These are phyloP conservation scores for Lactuca saligna DNA, from an alignment of 129 eudicot species.

Conservation along the genomic window DNA sequence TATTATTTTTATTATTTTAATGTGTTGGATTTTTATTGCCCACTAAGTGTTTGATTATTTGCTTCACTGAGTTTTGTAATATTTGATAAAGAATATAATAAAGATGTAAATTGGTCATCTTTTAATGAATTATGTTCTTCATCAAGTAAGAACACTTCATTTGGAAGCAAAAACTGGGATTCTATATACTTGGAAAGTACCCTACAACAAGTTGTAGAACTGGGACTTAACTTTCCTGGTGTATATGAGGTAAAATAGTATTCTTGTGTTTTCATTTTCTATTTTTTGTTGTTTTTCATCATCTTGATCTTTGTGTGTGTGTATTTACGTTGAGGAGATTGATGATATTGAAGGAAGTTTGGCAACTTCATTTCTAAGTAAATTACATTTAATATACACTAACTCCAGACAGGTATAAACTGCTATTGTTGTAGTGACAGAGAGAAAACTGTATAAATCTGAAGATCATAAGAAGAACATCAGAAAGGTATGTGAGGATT, in stretches of 20 bases:
- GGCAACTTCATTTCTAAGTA: constrained; percentile 52
- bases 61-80: too few relatives aligned
- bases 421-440: constrained; percentile 78
- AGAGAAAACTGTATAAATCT: constrained; percentile 58
- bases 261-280: background rate
- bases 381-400: too few relatives aligned
- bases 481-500: constrained; percentile 57
- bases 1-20: too few relatives aligned
- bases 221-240: constrained; percentile 93
- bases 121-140: constrained; percentile 75
- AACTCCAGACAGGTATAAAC: too few relatives aligned
- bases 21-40: too few relatives aligned
- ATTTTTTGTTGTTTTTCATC: background rate
- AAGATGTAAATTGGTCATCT: constrained; percentile 68
- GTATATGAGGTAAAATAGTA: constrained; percentile 72
- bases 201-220: constrained; percentile 89
- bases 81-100: constrained; percentile 32
- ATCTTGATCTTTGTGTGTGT: constrained; percentile 10
- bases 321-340: constrained; percentile 87
- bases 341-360: constrained; percentile 74
- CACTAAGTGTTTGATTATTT: too few relatives aligned
- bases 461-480: constrained; percentile 74
- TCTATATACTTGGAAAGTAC: constrained; percentile 98
- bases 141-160: constrained; percentile 48
- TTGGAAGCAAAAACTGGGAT: constrained; percentile 94